These are phyloP conservation scores for Adiantum capillusveneris DNA, from an alignment of 75 land plant genomes.

Conservation along the genomic window DNA sequence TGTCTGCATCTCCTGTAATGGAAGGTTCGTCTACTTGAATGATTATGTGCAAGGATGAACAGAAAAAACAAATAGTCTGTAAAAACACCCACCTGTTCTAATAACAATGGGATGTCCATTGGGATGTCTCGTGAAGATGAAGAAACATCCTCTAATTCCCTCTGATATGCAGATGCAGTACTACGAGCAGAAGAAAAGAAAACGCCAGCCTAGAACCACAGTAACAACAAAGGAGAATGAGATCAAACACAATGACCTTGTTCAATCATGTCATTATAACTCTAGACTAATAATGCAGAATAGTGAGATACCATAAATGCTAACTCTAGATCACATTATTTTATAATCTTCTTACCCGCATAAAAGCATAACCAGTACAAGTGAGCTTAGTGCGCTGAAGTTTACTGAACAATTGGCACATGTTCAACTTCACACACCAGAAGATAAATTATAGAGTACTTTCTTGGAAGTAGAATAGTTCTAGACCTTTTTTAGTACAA, in stretches of 20 bases:
- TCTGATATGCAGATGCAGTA: conserved; percentile 47
- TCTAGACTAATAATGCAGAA: no score
- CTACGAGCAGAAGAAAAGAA: conserved; percentile 51
- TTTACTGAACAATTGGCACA: not conserved
- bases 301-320: no score
- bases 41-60: no score
- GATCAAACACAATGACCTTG: no score
- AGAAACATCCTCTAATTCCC: conserved; percentile 35
- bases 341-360: no score
- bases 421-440: not conserved
- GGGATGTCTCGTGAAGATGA: conserved; percentile 29
- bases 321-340: no score
- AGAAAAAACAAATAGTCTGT: no score
- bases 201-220: conserved; percentile 48
- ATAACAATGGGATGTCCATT: conserved; percentile 49
- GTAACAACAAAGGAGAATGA: not conserved
- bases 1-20: conserved; percentile 59
- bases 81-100: conserved; percentile 27
- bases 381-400: not conserved
- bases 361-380: no score
- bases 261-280: no score
- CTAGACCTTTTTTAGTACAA: conserved; percentile 87
- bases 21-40: no score
- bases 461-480: no score
- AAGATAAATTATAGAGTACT: not conserved